Evolutionary conservation across 164 flowering plant genomes (phyloP), one percentile per base, ranked within the genome.

Genomic region (Kalanchoe fedtschenkoi): DNA sequence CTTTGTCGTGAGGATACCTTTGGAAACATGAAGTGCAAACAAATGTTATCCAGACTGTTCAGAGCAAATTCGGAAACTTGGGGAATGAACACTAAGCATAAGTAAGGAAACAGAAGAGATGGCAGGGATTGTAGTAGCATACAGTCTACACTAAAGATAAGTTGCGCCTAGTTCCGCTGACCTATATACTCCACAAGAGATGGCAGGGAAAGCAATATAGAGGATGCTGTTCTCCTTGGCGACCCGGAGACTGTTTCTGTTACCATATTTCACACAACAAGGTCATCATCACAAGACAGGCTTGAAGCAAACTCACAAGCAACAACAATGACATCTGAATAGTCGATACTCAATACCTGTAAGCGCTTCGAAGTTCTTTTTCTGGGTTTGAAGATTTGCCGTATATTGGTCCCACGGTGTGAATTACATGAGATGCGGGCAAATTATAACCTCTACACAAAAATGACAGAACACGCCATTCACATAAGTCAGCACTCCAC

Each of bases 351-450:
- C 41, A 57, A 17, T 64, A 88, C 97, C 82, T 81, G 75, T 88
- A 93, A 46, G 95, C 87, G 76, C 61, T 87, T 58, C 66, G 75
- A 59, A 93, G 76, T 33, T 78, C 76, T 62, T 70, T 82, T 71
- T 75, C 75, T 30, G 97, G 89, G 47, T 87, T 79, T 8, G 63
- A 66, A 65, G 79, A 80, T 17, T 24, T 34, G 57, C 80, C 79
- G 74, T 88, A 93, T 19, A 93, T 75, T 2, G 99, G 99, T 9
- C 97, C 99, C 68, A 90, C 97, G 26, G 97, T 88, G 76, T 88
- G 92, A 75, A 93, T 85, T 17, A 93, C 92, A 81, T 74, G 82
- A 60, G 97, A 76, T 1, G 85, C 89, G 53, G 95, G 95, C 79
- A 93, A 70, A 51, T 70, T 75, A 58, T 88, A 93, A 33, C 89